phyloP scores from a whole-genome alignment of 169 alveolate species.

The Eimeria brunetti region DNA sequence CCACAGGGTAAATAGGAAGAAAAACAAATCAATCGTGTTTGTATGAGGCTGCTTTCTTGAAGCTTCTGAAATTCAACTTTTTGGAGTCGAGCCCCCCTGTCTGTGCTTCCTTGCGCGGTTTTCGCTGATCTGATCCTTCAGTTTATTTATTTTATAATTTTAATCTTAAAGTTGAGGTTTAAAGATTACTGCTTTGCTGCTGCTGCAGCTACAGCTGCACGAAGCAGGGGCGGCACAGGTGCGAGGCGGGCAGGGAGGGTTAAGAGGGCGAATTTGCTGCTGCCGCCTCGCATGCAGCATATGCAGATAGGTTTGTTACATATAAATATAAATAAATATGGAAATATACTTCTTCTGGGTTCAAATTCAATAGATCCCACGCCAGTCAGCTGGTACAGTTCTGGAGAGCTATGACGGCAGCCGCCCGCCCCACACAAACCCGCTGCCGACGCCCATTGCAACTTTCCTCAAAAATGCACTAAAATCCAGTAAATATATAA shows the following conservation, averaged over 20 bases:
- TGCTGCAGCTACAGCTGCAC: not conserved
- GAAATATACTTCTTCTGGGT: not conserved
- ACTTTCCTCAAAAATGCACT: not conserved
- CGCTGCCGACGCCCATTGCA: not conserved
- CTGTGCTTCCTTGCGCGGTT: not conserved
- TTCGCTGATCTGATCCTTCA: not conserved
- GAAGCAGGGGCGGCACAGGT: not conserved
- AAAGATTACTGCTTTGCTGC: not conserved
- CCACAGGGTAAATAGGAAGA: not conserved
- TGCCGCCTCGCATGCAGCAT: too few relatives aligned
- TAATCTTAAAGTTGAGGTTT: not conserved
- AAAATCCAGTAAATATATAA: not conserved
- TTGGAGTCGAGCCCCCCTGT: not conserved
- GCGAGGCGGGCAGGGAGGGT: not conserved
- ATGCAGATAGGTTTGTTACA: not conserved
- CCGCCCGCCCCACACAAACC: conserved; percentile 9
- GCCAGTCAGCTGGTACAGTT: not conserved
- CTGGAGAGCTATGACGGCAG: not conserved
- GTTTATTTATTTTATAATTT: not conserved
- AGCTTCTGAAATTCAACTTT: not conserved
- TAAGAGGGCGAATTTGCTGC: not conserved
- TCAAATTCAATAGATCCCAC: not conserved
- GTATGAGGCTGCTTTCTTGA: not conserved
- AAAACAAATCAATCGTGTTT: not conserved
- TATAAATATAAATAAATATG: not conserved